Evolutionary conservation across 768 basidiomycete genomes (phyloP), one percentile per base, ranked within the genome.

Genomic region (Symmetrospora coprosmae): DNA sequence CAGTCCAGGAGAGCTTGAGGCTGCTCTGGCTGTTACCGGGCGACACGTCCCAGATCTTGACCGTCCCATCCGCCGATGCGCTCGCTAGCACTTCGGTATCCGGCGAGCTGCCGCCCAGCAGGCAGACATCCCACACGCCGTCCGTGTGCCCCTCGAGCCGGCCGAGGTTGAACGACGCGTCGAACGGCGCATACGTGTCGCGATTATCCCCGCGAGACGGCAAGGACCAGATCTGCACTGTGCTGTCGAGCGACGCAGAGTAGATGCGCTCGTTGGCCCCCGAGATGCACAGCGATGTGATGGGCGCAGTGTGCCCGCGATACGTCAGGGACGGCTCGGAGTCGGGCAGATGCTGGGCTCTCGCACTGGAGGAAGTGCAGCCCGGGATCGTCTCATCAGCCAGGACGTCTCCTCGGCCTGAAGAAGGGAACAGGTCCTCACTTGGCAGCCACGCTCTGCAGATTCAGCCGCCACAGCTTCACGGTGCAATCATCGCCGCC

Each of bases 401-500:
- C 19, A 9, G 37, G n/a, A n/a, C n/a, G n/a, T n/a, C n/a, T n/a
- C n/a, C n/a, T n/a, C n/a, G 11, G 37, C 51, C 31, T 40, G 6
- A 2, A 16, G 9, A n/a, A 27, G 41, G 21, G 1, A n/a, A 25
- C 1, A n/a, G 28, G 16, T 1, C 0, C 40, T 17, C 75, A 90
- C 87, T 79, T 79, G 58, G 82, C 81, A 8, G 41, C 8, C 13
- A 60, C 35, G 31, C 5, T 53, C 2, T 53, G 33, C 6, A 39
- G 34, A 23, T 31, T 92, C 87, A 75, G 88, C 80, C 87, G 79
- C 94, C 94, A 99, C 51, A 96, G 80, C 73, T 99, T 99, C 55
- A 97, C 83, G 6, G 88, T 90, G 71, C 81, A 86, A 70, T 99
- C 94, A 70, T 96, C 92, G 28, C 90, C 87, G 23, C 85, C 94